Percentiles rank a stretch among this genome's conserved stretches.
phyloP scores from a whole-genome alignment of 495 filamentous ascomycete genomes.

The Daldinia decipiens region DNA sequence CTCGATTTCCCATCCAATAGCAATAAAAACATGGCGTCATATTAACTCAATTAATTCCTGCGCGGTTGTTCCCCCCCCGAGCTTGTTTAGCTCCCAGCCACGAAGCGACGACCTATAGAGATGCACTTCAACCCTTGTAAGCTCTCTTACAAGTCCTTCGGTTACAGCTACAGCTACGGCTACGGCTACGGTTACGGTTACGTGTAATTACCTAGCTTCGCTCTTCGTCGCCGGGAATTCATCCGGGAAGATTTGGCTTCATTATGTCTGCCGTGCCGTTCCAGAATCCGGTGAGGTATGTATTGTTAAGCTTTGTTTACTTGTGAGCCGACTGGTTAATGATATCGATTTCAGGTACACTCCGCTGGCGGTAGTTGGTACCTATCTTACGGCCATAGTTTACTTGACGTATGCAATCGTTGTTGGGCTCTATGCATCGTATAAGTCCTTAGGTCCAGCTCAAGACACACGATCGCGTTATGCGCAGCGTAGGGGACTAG shows the following conservation, averaged over 20 bases:
- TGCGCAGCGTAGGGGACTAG: constrained; percentile 53
- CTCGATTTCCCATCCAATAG: constrained; percentile 5
- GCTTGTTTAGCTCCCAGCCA: constrained; percentile 8
- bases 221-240: neutral
- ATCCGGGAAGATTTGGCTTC: neutral
- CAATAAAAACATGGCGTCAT: constrained; percentile 12
- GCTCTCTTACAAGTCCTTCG: constrained; percentile 1
- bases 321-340: constrained; percentile 6
- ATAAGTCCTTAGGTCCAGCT: constrained; percentile 57
- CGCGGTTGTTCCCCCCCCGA: neutral
- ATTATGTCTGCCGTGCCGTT: constrained; percentile 24
- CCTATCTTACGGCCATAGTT: constrained; percentile 49
- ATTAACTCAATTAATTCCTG: constrained; percentile 4
- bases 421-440: constrained; percentile 55
- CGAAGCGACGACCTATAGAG: constrained; percentile 5
- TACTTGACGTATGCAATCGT: constrained; percentile 53
- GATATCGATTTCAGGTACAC: constrained; percentile 46
- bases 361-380: constrained; percentile 51
- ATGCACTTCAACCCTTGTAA: constrained; percentile 12
- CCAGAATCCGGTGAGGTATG: constrained; percentile 48
- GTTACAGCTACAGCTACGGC: neutral
- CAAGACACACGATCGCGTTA: constrained; percentile 59
- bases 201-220: neutral
- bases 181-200: neutral
- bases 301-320: neutral